Percentiles rank a stretch among this genome's conserved stretches.
phyloP scores from a whole-genome alignment of 2,329 filamentous ascomycete species.

The Talaromyces pinophilus region DNA sequence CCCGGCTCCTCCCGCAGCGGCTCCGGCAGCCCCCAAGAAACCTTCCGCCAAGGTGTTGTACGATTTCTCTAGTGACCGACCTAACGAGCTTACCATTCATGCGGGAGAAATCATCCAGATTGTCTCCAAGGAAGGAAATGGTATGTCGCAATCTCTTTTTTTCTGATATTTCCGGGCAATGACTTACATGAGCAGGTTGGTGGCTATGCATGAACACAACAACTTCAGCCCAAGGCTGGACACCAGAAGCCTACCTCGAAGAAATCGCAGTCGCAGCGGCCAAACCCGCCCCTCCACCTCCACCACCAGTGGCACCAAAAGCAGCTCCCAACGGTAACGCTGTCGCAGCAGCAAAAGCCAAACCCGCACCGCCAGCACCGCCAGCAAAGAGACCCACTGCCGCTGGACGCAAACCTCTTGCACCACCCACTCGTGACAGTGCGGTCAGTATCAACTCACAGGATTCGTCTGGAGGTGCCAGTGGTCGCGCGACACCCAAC shows the following conservation, averaged over 20 bases:
- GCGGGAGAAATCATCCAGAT: conserved; percentile 83
- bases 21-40: conserved; percentile 61
- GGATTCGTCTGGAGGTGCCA: conserved; percentile 60
- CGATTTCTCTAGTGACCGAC: conserved; percentile 81
- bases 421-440: conserved; percentile 67
- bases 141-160: conserved; percentile 55
- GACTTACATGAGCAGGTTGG: conserved; percentile 65
- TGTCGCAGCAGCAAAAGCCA: conserved; percentile 54
- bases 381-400: conserved; percentile 76
- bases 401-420: conserved; percentile 67
- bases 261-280: conserved; percentile 62
- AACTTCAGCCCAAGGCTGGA: conserved; percentile 79
- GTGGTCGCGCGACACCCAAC: conserved; percentile 69
- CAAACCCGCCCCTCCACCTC: conserved; percentile 56
- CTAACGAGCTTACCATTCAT: conserved; percentile 79
- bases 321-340: conserved; percentile 58
- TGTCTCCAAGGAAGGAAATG: conserved; percentile 92
- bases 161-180: not conserved
- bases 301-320: conserved; percentile 56
- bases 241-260: conserved; percentile 90
- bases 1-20: conserved; percentile 60
- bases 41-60: conserved; percentile 88
- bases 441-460: conserved; percentile 51
- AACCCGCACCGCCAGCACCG: conserved; percentile 73
- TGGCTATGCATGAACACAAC: conserved; percentile 81